A percentile compares a stretch with the other conserved stretches of the same genome.
These are phyloP conservation scores for Ceratocystis destructans DNA, from an alignment of 2,329 filamentous ascomycete species.

Conservation along the genomic window DNA sequence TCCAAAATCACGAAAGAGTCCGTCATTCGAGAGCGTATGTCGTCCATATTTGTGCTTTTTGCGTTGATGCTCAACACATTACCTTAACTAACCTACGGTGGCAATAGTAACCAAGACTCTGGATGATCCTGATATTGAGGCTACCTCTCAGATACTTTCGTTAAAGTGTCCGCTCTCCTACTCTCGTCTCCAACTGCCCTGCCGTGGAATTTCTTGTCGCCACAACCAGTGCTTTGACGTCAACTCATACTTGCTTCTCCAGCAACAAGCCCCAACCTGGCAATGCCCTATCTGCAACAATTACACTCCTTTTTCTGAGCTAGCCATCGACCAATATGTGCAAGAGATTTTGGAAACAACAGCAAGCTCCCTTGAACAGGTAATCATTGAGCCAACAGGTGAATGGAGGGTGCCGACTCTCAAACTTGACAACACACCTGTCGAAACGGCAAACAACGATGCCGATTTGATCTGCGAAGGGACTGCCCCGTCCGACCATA, in stretches of 20 bases:
- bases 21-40: conserved; percentile 72
- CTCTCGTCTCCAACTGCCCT: conserved; percentile 64
- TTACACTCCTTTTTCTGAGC: conserved; percentile 59
- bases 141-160: conserved; percentile 77
- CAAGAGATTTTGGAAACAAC: conserved; percentile 72
- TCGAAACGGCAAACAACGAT: conserved; percentile 32
- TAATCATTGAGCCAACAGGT: conserved; percentile 79
- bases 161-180: conserved; percentile 88
- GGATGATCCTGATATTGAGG: conserved; percentile 75
- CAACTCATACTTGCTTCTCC: conserved; percentile 77
- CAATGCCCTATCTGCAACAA: conserved; percentile 90
- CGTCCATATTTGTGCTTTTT: background rate
- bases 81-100: conserved; percentile 8
- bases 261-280: conserved; percentile 95
- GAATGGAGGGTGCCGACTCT: conserved; percentile 42
- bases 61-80: background rate
- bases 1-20: conserved; percentile 65
- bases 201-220: conserved; percentile 63
- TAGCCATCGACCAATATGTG: conserved; percentile 83
- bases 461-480: conserved; percentile 28
- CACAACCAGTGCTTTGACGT: conserved; percentile 96
- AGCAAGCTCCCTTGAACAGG: conserved; percentile 57
- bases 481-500: background rate
- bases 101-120: conserved; percentile 62
- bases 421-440: conserved; percentile 3